Percentiles rank a stretch among this genome's conserved stretches.
phyloP scores from a whole-genome alignment of 2,329 filamentous ascomycete species.

The Fusarium luffae region DNA sequence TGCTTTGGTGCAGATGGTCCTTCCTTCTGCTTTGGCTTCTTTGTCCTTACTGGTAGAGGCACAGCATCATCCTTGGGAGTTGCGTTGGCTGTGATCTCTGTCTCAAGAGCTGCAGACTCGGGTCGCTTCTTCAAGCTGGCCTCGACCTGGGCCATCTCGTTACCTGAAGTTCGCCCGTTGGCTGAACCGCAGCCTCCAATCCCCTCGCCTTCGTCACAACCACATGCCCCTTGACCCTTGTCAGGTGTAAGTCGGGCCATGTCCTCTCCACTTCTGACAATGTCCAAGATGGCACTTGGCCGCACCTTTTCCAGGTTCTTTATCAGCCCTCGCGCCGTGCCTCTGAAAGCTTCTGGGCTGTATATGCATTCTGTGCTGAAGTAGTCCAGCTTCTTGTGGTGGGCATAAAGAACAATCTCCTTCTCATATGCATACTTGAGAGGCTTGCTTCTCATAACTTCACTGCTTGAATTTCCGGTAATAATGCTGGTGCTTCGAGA shows the following conservation, averaged over 20 bases:
- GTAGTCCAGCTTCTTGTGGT: conserved; percentile 96
- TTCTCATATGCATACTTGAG: conserved; percentile 99
- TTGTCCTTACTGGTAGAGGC: conserved; percentile 50
- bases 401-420: conserved; percentile 97
- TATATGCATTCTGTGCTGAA: conserved; percentile 99
- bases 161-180: conserved; percentile 73
- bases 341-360: conserved; percentile 94
- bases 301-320: conserved; percentile 95
- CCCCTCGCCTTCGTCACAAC: conserved; percentile 53
- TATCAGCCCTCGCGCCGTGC: conserved; percentile 89
- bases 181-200: conserved; percentile 76
- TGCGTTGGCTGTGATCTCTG: conserved; percentile 47
- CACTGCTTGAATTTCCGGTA: conserved; percentile 79
- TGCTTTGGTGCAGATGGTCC: conserved; percentile 64
- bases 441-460: conserved; percentile 95
- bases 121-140: conserved; percentile 51
- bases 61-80: conserved; percentile 45
- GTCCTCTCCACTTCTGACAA: conserved; percentile 94
- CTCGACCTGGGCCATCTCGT: conserved; percentile 87
- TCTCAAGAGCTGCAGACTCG: conserved; percentile 44
- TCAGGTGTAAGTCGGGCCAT: conserved; percentile 80
- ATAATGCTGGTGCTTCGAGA: conserved; percentile 92
- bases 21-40: conserved; percentile 44
- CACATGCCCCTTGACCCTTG: conserved; percentile 51
- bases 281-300: conserved; percentile 93